Evolutionary conservation across 78 protist genomes (phyloP).

Genomic region (Dictyostelium citrinum): DNA sequence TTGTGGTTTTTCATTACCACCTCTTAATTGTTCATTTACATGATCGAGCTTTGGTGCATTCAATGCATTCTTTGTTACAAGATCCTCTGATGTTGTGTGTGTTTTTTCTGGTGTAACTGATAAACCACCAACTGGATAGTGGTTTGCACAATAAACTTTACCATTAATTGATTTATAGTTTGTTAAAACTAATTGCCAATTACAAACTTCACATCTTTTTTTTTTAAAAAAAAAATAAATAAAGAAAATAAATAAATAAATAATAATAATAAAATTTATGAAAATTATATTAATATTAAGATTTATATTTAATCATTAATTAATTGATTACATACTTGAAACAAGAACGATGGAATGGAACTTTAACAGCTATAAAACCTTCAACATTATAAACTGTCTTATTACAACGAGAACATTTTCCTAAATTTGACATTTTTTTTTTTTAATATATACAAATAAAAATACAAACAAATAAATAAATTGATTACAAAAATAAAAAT

Average conservation of each 20-base stretch:
- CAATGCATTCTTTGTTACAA: not conserved
- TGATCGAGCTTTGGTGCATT: conserved; percentile 43
- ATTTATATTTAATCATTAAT: no score
- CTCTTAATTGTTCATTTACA: conserved; percentile 54
- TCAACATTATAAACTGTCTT: conserved; percentile 23
- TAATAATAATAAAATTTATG: no score
- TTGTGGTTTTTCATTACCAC: conserved; percentile 24
- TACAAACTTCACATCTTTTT: not conserved
- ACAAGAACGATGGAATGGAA: conserved; percentile 4
- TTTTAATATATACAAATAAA: not conserved
- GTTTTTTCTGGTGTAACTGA: not conserved
- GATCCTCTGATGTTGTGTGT: not conserved
- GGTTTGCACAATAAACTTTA: conserved; percentile 46
- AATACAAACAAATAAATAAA: not conserved
- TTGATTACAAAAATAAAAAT: not conserved
- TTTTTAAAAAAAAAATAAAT: not conserved
- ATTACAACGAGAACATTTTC: conserved; percentile 20
- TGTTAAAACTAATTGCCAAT: conserved; percentile 44
- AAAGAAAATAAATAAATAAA: not conserved
- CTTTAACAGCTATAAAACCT: conserved; percentile 44
- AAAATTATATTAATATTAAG: not conserved
- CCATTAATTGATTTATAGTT: conserved; percentile 43
- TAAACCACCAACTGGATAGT: conserved; percentile 67
- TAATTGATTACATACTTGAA: conserved; percentile 3
- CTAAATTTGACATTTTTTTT: conserved; percentile 7